Evolutionary conservation across 495 filamentous ascomycete genomes (phyloP), one percentile per base, ranked within the genome.

Genomic region (Aspergillus funiculosus): DNA sequence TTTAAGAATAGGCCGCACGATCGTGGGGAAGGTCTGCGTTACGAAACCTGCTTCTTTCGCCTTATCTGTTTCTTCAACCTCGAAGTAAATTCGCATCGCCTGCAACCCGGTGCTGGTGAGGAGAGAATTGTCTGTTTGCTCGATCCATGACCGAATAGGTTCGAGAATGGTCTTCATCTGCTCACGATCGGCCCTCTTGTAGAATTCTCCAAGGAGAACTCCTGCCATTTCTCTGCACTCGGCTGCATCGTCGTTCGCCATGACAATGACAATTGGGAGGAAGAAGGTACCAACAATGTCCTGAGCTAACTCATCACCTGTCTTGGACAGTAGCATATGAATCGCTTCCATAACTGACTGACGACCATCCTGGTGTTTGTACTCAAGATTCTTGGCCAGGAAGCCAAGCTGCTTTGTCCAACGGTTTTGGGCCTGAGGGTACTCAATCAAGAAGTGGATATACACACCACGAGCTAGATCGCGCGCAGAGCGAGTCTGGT

Each of bases 371-470:
- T 85, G 81, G 52, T 90, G 79, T 37, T 89, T 81, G 64, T 95
- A 98, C 27, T 91, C 82, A 45, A 98, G 73, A 52, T 98, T 98
- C 50, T 85, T 83, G 19, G 90, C 79, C 27, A 97, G 73, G 67
- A 97, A 97, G 34, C 70, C 78, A 35, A 95, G 74, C 62, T 98
- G 92, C 54, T 96, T 95, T 9, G 77, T 75, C 76, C 89, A 88
- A 3, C 94, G 74, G 50, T 80, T 83, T 60, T 86, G 87, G 53
- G 83, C 87, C 58, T 97, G 92, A 0, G 92, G 92, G 58, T 96
- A 98, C 32, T 96, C 86, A 51, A 89, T 81, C 26, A 98, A 63
- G 72, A 97, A 98, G 54, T 95, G 87, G 61, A 95, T 81, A 65
- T 94, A 98, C 18, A 82, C 85, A 15, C 87, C 87, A 21, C 94